Percentiles rank a stretch among this genome's conserved stretches.
phyloP scores from a whole-genome alignment of 345 rosid species.

The Pistacia atlantica region DNA sequence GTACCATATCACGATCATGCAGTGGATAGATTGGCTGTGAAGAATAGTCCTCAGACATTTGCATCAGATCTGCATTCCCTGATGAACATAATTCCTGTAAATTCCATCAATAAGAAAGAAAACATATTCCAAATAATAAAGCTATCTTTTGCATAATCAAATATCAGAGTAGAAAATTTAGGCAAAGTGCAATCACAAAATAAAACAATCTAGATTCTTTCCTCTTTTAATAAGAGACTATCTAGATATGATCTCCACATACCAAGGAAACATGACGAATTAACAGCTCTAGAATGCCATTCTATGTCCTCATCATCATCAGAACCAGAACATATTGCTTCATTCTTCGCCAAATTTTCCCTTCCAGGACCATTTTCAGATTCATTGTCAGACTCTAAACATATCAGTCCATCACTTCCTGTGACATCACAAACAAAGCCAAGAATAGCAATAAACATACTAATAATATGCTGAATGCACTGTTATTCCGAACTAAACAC shows the following conservation, averaged over 20 bases:
- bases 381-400: conserved; percentile 73
- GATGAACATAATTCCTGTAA: conserved; percentile 29
- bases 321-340: conserved; percentile 20
- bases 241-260: conserved; percentile 17
- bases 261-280: conserved; percentile 34
- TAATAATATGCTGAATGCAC: not conserved
- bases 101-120: conserved; percentile 5
- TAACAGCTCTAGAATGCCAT: conserved; percentile 26
- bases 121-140: conserved; percentile 8
- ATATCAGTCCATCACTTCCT: conserved; percentile 54
- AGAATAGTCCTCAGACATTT: conserved; percentile 33
- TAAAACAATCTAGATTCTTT: not conserved
- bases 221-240: too few species aligned
- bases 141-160: conserved; percentile 8
- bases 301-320: conserved; percentile 30
- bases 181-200: conserved; percentile 15
- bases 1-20: conserved; percentile 42
- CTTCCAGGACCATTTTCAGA: conserved; percentile 35
- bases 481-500: not conserved
- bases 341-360: conserved; percentile 37
- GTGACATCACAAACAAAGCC: conserved; percentile 7
- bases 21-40: conserved; percentile 20
- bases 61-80: conserved; percentile 36
- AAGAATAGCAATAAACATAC: not conserved
- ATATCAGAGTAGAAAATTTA: not conserved